Percentiles rank a stretch among this genome's conserved stretches.
Evolutionary conservation across 192 early-diverging fungal species (phyloP).

Genomic region (Rhizophagus clarus): DNA sequence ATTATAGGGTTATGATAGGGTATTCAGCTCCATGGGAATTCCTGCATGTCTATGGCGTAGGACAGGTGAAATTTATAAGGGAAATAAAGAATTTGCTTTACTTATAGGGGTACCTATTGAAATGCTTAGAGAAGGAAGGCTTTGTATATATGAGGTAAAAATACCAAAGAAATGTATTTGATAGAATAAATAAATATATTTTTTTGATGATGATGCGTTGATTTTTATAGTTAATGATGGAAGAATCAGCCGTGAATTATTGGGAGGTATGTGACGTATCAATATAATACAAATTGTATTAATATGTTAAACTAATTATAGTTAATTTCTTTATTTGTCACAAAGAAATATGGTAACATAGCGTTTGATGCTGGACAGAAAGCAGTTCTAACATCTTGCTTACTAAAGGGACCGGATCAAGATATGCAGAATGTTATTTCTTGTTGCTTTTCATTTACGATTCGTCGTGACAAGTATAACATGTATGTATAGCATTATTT

Average conservation of each 20-base stretch:
- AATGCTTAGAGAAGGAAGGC: slow-evolving; percentile 69
- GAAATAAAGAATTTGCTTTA: slow-evolving; percentile 92
- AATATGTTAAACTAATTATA: neutral
- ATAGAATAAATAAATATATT: slow-evolving; percentile 2
- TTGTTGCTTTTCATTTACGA: slow-evolving; percentile 96
- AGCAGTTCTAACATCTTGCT: slow-evolving; percentile 91
- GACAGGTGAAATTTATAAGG: slow-evolving; percentile 96
- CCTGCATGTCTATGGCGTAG: slow-evolving; percentile 95
- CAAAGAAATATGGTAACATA: slow-evolving; percentile 92
- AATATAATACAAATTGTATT: neutral
- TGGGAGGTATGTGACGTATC: slow-evolving; percentile 72
- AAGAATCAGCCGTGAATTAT: slow-evolving; percentile 95
- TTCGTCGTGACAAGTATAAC: slow-evolving; percentile 91
- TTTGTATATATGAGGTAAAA: slow-evolving; percentile 50
- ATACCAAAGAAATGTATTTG: neutral
- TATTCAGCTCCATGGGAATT: slow-evolving; percentile 93
- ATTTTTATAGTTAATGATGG: slow-evolving; percentile 80
- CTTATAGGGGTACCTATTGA: slow-evolving; percentile 85
- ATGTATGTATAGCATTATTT: slow-evolving; percentile 60
- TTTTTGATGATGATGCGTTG: slow-evolving; percentile 44
- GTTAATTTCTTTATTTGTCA: neutral
- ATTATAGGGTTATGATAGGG: slow-evolving; percentile 85
- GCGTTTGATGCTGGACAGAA: slow-evolving; percentile 97
- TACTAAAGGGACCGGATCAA: slow-evolving; percentile 67
- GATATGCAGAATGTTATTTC: slow-evolving; percentile 57